Evolutionary conservation across 169 alveolate species (phyloP).

Genomic region (Babesia sp.): DNA sequence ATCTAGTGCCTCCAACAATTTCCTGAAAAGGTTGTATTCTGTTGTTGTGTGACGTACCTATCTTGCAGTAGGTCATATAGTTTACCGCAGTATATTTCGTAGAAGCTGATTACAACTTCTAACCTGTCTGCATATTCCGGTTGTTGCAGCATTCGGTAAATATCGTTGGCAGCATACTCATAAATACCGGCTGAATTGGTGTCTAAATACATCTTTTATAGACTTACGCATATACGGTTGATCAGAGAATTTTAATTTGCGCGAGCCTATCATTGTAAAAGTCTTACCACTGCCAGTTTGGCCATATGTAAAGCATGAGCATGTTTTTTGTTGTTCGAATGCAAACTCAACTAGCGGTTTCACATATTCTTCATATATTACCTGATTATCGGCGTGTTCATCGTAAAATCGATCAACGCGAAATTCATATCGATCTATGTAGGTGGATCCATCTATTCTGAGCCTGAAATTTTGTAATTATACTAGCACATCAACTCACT

Average conservation of each 20-base stretch:
- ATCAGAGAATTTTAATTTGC: constrained; percentile 49
- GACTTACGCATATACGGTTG: constrained; percentile 56
- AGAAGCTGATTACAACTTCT: constrained; percentile 91
- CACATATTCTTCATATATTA: constrained; percentile 84
- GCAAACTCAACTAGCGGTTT: constrained; percentile 92
- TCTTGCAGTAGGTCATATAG: constrained; percentile 96
- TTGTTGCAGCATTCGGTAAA: constrained; percentile 81
- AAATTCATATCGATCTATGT: constrained; percentile 89
- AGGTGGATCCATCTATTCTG: constrained; percentile 88
- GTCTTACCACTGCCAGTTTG: constrained; percentile 98
- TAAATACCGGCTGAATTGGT: constrained; percentile 88
- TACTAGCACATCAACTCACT: constrained; percentile 23
- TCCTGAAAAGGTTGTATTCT: constrained; percentile 44
- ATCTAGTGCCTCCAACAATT: constrained; percentile 84
- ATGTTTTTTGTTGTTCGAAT: constrained; percentile 88
- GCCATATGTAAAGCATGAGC: constrained; percentile 97
- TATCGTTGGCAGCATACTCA: constrained; percentile 91
- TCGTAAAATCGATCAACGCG: constrained; percentile 89
- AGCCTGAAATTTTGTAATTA: constrained; percentile 45
- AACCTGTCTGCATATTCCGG: constrained; percentile 66
- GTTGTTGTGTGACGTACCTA: constrained; percentile 59
- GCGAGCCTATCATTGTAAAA: constrained; percentile 95
- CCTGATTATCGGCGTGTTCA: constrained; percentile 83
- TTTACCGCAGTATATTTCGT: constrained; percentile 98
- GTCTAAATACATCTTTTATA: not conserved